Base-by-base conservation (phyloP, 2,329 filamentous ascomycete genomes). In the Pseudogymnoascus pannorum region DNA sequence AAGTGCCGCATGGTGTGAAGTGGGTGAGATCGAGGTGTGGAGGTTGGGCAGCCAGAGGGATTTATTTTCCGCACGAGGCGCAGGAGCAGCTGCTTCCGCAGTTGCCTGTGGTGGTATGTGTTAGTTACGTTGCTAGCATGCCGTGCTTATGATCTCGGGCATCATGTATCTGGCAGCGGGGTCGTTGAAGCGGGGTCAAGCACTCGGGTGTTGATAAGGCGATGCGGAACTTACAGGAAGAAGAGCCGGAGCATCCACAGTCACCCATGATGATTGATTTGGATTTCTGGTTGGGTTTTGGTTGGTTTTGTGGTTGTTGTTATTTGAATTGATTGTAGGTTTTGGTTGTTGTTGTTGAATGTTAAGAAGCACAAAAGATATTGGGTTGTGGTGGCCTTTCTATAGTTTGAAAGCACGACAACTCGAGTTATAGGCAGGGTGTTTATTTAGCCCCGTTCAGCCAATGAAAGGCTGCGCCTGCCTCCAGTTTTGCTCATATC, bases 201-300 rank as follows among this genome's bases (percentile, higher is more conserved):
- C 18, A 51, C 7, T 51, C 24, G n/a, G 18, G 5, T 42, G 18
- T 9, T 14, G n/a, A 18, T 16, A 18, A 26, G 33, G 16, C n/a
- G 26, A 12, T 33, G 48, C 31, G 31, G 36, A 58, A 58, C 57
- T 38, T 58, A 58, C 57, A 58, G 33, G 57, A 36, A 58, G 57
- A 58, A 18, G 57, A 24, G 33, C 57, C 57, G 57, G 57, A 58
- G 36, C 57, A 58, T 58, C 57, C 57, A 18, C 57, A 58, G 57
- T 58, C 57, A 38, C 57, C 57, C 57, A 58, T 58, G 31, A 38
- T 58, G 57, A 22, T 22, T 38, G 57, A 58, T 58, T 58, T 58
- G 18, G 48, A 54, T 12, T 31, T 26, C 31, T 33, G 48, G 26
- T 31, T 54, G 48, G 48, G 11, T 54, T 31, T 54, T 54, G 26